These are phyloP conservation scores for Trichocomaceae sp. DNA, from an alignment of 2,329 filamentous ascomycete genomes.

Conservation along the genomic window DNA sequence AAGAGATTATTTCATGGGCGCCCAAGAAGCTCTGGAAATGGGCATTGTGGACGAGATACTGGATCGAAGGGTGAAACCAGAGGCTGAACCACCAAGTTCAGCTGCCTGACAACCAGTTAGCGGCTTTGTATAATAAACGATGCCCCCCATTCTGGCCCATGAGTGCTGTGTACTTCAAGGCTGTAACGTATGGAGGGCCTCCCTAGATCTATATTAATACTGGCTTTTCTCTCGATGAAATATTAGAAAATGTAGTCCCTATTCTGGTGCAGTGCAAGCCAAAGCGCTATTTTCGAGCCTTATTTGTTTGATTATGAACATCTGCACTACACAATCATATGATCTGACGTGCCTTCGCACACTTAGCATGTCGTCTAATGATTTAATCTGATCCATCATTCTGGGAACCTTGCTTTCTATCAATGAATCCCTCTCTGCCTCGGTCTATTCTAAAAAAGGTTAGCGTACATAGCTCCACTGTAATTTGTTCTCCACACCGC, in stretches of 20 bases:
- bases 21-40: constrained; percentile 78
- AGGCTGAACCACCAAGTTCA: constrained; percentile 16
- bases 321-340: too few relatives aligned
- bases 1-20: constrained; percentile 87
- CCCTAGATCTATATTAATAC: too few relatives aligned
- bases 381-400: too few relatives aligned
- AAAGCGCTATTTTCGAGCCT: too few relatives aligned
- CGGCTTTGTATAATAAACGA: constrained; percentile 2
- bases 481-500: not conserved
- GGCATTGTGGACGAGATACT: constrained; percentile 91
- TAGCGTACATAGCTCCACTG: not conserved
- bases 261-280: not conserved
- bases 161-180: constrained; percentile 1
- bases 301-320: too few relatives aligned
- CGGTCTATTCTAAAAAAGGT: too few relatives aligned
- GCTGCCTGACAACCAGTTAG: constrained; percentile 16
- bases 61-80: constrained; percentile 34
- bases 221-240: not conserved
- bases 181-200: too few relatives aligned
- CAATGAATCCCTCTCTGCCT: too few relatives aligned
- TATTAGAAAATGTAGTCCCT: not conserved
- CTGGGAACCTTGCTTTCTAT: too few relatives aligned
- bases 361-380: too few relatives aligned
- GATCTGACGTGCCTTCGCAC: too few relatives aligned
- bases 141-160: not conserved